Conservation (phyloP, 192 early-diverging fungal species). For the Coemansia sp. region DNA sequence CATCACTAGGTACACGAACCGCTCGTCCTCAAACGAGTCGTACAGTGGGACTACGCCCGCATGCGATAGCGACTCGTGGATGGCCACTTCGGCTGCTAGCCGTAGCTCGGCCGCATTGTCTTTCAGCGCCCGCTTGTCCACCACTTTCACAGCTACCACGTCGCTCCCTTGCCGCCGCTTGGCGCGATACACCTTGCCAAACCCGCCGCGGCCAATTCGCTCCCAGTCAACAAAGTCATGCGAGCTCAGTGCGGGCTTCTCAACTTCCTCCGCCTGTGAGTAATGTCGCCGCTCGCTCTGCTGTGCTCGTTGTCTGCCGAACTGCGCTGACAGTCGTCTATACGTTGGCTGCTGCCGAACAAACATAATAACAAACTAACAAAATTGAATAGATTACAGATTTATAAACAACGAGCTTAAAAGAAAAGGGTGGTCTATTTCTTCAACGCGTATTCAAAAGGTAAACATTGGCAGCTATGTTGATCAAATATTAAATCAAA, state of each 20-base stretch:
- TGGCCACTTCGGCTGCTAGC: constrained; percentile 65
- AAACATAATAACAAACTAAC: constrained; percentile 18
- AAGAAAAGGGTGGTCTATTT: neutral
- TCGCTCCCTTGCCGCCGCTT: constrained; percentile 10
- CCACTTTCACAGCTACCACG: constrained; percentile 39
- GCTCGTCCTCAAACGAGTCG: constrained; percentile 70
- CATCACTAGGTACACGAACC: constrained; percentile 74
- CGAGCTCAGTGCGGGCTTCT: constrained; percentile 10
- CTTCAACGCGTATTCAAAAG: neutral
- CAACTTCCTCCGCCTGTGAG: neutral
- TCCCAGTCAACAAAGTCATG: constrained; percentile 38
- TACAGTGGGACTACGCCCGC: constrained; percentile 59
- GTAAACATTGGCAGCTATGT: neutral
- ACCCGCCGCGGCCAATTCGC: constrained; percentile 51
- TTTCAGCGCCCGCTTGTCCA: constrained; percentile 42
- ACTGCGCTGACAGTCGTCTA: constrained; percentile 27
- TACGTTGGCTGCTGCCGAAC: constrained; percentile 35
- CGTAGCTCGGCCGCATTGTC: constrained; percentile 41
- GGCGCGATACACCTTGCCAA: constrained; percentile 48
- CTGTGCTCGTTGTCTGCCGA: constrained; percentile 6
- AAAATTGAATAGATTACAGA: constrained; percentile 1
- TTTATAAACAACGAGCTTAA: neutral
- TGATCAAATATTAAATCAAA: neutral
- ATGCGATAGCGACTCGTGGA: constrained; percentile 67
- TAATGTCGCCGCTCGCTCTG: neutral